Evolutionary conservation across 73 alveolate genomes (phyloP).

Genomic region (Breviolum minutum): DNA sequence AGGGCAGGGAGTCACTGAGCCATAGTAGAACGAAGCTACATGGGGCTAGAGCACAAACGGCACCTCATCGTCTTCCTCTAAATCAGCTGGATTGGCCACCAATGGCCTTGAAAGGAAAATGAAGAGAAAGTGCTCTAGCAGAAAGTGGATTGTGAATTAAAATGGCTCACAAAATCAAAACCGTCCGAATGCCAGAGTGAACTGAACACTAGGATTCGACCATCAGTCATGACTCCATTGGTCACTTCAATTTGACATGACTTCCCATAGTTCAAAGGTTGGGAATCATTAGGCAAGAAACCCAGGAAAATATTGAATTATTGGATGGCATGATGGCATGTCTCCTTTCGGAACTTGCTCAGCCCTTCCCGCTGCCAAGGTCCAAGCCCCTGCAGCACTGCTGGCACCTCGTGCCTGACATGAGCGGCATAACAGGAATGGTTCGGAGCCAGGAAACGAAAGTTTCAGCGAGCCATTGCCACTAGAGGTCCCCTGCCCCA

Average conservation of each 20-base stretch:
- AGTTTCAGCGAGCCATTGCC: too few relatives aligned
- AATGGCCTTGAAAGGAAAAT: constrained; percentile 8
- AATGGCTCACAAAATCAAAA: too few relatives aligned
- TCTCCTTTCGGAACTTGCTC: too few relatives aligned
- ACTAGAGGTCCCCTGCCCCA: too few relatives aligned
- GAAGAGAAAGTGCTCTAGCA: too few relatives aligned
- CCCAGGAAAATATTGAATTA: background rate
- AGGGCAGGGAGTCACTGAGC: too few relatives aligned
- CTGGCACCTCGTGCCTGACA: constrained; percentile 54
- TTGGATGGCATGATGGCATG: background rate
- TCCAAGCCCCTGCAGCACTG: constrained; percentile 23
- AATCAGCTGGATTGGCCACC: constrained; percentile 74
- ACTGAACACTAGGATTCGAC: background rate
- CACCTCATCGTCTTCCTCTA: constrained; percentile 34
- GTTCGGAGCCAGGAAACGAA: too few relatives aligned
- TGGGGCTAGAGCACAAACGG: too few relatives aligned
- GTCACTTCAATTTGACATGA: background rate
- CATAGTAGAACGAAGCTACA: too few relatives aligned
- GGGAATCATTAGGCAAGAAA: background rate
- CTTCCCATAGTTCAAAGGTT: background rate
- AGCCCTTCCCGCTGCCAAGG: background rate
- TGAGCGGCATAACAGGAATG: too few relatives aligned
- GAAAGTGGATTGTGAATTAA: too few relatives aligned
- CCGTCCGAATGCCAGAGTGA: background rate
- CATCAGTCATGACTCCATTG: background rate